phyloP scores from a whole-genome alignment of 78 protist genomes.

The Tieghemostelium lacteum region DNA sequence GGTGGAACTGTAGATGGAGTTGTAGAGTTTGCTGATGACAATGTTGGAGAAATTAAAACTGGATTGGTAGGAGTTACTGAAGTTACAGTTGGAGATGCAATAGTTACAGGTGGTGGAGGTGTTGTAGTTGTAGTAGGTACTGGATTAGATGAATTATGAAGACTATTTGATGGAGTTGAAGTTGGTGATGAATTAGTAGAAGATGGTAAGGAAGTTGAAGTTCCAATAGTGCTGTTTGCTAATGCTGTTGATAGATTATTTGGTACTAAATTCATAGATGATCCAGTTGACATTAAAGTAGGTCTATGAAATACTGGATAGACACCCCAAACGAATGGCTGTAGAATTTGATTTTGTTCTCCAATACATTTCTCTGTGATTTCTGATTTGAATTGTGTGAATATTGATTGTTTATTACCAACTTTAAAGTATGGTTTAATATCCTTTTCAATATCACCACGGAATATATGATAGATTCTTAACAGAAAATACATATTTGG shows the following conservation, averaged over 20 bases:
- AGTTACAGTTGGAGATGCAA: background rate
- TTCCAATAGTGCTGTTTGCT: too few relatives aligned
- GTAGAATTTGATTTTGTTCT: slow-evolving; percentile 38
- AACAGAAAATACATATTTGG: slow-evolving; percentile 71
- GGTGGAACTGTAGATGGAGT: slow-evolving; percentile 8
- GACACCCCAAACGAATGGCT: slow-evolving; percentile 74
- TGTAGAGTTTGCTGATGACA: background rate
- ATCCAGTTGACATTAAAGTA: slow-evolving; percentile 10
- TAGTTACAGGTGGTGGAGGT: background rate
- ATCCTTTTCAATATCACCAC: slow-evolving; percentile 74
- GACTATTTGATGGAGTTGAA: slow-evolving; percentile 3
- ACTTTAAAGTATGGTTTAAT: slow-evolving; percentile 67
- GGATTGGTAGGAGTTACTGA: background rate
- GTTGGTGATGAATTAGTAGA: background rate
- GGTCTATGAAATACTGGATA: slow-evolving; percentile 76
- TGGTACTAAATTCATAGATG: slow-evolving; percentile 21
- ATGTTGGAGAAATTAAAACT: background rate
- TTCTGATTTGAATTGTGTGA: slow-evolving; percentile 58
- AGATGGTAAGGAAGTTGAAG: background rate
- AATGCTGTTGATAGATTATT: slow-evolving; percentile 13
- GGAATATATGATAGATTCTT: slow-evolving; percentile 64
- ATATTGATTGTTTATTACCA: slow-evolving; percentile 20
- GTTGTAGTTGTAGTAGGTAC: background rate
- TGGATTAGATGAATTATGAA: background rate
- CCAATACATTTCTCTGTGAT: slow-evolving; percentile 32